These are phyloP conservation scores for Cladosporium sp. DNA, from an alignment of 2,329 filamentous ascomycete genomes.

Conservation along the genomic window DNA sequence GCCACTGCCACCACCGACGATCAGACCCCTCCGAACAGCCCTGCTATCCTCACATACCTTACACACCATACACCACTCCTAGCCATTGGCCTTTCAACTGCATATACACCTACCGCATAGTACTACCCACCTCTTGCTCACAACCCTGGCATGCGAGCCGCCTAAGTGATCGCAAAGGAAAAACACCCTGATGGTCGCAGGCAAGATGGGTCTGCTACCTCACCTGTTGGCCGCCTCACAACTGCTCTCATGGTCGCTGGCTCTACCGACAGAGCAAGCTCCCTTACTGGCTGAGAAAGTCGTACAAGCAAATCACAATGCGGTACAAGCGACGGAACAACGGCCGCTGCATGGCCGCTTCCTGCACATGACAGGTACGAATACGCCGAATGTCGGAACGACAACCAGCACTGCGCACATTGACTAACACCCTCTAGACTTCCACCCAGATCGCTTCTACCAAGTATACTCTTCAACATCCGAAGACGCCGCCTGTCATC, in stretches of 20 bases:
- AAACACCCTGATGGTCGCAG: conserved; percentile 19
- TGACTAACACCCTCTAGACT: conserved; percentile 57
- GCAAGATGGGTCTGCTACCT: conserved; percentile 12
- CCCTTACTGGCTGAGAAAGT: neutral
- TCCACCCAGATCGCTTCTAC: conserved; percentile 90
- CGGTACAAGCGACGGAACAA: conserved; percentile 21
- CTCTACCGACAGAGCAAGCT: conserved; percentile 12
- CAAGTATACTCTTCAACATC: conserved; percentile 72
- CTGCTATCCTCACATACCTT: neutral
- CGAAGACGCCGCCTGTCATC: conserved; percentile 72
- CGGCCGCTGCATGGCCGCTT: conserved; percentile 62
- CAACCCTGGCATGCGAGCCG: neutral
- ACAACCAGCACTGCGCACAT: conserved; percentile 19
- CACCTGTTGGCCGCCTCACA: conserved; percentile 8
- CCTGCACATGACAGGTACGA: conserved; percentile 81
- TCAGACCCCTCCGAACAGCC: conserved; percentile 1
- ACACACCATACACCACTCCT: neutral
- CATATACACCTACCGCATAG: neutral
- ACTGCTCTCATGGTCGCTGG: conserved; percentile 2
- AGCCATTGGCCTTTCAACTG: neutral
- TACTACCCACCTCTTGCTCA: neutral
- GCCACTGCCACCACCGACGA: neutral
- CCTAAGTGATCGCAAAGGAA: conserved; percentile 1
- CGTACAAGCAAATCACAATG: neutral
- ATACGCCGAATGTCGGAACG: conserved; percentile 14